Conservation (phyloP, 1,139 yeast genomes). For the Yamadazyma oceani region DNA sequence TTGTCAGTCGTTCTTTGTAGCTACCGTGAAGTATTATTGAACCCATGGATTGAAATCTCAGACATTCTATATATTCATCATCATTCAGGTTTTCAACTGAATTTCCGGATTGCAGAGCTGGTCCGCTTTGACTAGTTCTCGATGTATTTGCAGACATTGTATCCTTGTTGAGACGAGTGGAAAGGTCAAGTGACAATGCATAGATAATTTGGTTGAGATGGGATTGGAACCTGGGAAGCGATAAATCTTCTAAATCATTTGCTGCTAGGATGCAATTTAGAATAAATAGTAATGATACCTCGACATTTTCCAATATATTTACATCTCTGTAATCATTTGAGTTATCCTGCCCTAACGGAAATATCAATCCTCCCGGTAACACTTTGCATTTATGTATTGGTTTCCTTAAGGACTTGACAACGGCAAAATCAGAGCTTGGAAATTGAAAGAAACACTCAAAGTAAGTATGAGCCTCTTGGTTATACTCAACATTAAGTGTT, state of each 20-base stretch:
- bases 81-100: constrained; percentile 1
- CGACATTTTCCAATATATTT: constrained; percentile 27
- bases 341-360: background rate
- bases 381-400: too few relatives aligned
- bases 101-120: background rate
- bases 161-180: constrained; percentile 6
- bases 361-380: too few relatives aligned
- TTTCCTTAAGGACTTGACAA: background rate
- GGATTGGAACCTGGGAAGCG: constrained; percentile 13
- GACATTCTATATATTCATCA: constrained; percentile 9
- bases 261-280: constrained; percentile 27
- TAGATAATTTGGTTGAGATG: background rate
- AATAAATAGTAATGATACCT: constrained; percentile 32
- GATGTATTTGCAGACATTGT: constrained; percentile 5
- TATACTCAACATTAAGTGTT: constrained; percentile 10
- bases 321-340: background rate
- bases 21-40: constrained; percentile 31
- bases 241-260: constrained; percentile 21
- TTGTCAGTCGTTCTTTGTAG: constrained; percentile 32
- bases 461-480: constrained; percentile 25
- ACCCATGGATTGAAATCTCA: constrained; percentile 23
- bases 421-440: constrained; percentile 11
- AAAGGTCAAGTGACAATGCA: constrained; percentile 1
- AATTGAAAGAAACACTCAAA: constrained; percentile 20
- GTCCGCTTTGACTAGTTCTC: constrained; percentile 7